Base-by-base conservation (phyloP, 2,329 filamentous ascomycete genomes). In the Xylaria sp. region DNA sequence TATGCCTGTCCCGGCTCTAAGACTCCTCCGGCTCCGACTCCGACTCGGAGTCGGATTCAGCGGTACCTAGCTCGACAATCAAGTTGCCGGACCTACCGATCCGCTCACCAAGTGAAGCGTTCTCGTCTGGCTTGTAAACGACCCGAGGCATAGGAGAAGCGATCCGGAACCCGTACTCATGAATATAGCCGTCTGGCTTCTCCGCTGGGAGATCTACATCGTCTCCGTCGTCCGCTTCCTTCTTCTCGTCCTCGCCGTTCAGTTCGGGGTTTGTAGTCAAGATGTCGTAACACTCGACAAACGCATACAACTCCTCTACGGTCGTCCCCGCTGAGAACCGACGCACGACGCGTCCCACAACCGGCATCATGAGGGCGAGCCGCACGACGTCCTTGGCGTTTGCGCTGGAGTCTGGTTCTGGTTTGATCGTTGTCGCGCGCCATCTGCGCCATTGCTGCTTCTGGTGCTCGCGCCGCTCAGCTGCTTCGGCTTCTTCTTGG, bases 251-350 rank as follows among this genome's bases (percentile, higher is more conserved):
- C 25, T 68, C 69, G 39, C 68, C 69, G 25, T 75, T 78, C 1
- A 94, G 73, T 5, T 70, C 69, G 2, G 69, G 63, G 49, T 70
- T 70, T n/a, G 66, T 70, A 25, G 63, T 70, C 31, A 69, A 36
- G 13, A 91, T 73, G 59, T 93, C 89, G 77, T 94, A 90, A 80
- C 95, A 98, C 76, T 99, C 96, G 2, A 98, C 94, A 80, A 97
- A 97, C 0, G 95, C 96, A 78, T 98, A 98, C 5, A 99, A 81
- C 74, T 97, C 94, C 77, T 98, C 95, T 42, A 98, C 82, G 1
- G 86, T 84, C 0, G 92, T 88, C n/a, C 88, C 83, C 0, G 85
- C 83, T 0, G 83, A 79, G 77, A 99, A 98, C 56, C 87, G 87
- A 47, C 95, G 87, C 63, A 97, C 87, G 1, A 97, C 87, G 47